Evolutionary conservation across 2,329 filamentous ascomycete genomes (phyloP), one percentile per base, ranked within the genome.

Genomic region (Diaporthe sp.): DNA sequence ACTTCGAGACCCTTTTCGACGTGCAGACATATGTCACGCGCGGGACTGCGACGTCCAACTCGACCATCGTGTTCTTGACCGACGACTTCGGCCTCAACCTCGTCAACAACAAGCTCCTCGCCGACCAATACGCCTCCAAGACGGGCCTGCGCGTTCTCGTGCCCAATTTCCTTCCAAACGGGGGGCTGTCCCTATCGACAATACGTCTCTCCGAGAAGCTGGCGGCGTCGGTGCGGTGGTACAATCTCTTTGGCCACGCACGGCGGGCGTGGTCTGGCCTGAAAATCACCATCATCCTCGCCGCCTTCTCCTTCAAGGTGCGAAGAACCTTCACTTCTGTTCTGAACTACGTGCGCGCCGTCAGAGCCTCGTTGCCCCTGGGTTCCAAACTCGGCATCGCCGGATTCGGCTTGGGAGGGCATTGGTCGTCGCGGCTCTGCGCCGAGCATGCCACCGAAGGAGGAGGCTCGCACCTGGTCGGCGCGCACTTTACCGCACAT

Each of bases 381-480:
- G 68, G 75, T 3, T 74, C 82, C 12, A 80, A 79, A 13, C 78
- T 85, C 70, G 83, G 82, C 27, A 80, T 79, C 8, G 82, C 82
- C 1, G 84, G 84, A 4, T 86, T 85, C 77, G 86, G 84, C 78
- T 85, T 84, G 83, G 84, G 84, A 19, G 84, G 81, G 32, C 80
- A 80, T 51, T 81, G 83, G 72, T 79, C 81, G 3, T 77, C 82
- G 30, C 75, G 76, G 50, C 79, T 84, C 12, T 80, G 79, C 10
- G 77, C 78, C 42, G 79, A 80, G 51, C 13, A 55, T 7, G 25
- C 66, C 13, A 35, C 51, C n/a, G 68, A 71, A 15, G 75, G 72
- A 10, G 74, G 78, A n/a, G 79, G 79, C 7, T 77, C 78, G 50
- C 76, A 76, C 1, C 78, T 85, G 22, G 78, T 84, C 59, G 80